Evolutionary conservation across 768 basidiomycete genomes (phyloP).

Genomic region (Trametes maxima): DNA sequence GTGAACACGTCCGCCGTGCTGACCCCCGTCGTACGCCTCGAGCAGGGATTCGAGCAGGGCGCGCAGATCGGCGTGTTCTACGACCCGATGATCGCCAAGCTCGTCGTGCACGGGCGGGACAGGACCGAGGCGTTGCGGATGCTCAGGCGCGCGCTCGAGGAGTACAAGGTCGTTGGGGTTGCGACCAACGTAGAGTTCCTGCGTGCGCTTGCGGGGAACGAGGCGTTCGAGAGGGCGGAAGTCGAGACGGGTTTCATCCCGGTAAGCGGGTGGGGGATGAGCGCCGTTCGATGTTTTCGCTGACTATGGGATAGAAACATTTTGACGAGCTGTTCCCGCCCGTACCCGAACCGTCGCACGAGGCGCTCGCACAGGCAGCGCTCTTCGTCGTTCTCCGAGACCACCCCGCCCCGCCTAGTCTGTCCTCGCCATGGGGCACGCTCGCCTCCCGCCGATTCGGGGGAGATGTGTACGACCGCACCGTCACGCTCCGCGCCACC

Average conservation of each 20-base stretch:
- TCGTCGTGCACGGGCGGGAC: conserved; percentile 86
- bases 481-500: conserved; percentile 64
- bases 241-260: conserved; percentile 93
- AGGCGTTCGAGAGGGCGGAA: conserved; percentile 74
- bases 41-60: conserved; percentile 84
- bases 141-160: conserved; percentile 77
- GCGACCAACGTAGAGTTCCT: conserved; percentile 93
- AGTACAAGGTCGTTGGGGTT: conserved; percentile 90
- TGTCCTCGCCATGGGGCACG: conserved; percentile 64
- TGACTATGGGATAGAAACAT: conserved; percentile 62
- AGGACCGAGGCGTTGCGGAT: conserved; percentile 82
- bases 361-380: conserved; percentile 76
- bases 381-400: conserved; percentile 75
- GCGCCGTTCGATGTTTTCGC: not conserved
- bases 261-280: conserved; percentile 41
- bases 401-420: conserved; percentile 37
- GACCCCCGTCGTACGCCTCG: conserved; percentile 75
- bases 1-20: conserved; percentile 32
- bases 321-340: conserved; percentile 79
- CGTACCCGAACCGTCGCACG: conserved; percentile 55
- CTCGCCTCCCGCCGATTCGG: conserved; percentile 79
- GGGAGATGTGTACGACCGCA: conserved; percentile 67
- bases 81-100: conserved; percentile 91
- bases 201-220: conserved; percentile 71
- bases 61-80: conserved; percentile 86